Evolutionary conservation across 1,139 yeast genomes (phyloP).

Genomic region (Geotrichum fermentans): DNA sequence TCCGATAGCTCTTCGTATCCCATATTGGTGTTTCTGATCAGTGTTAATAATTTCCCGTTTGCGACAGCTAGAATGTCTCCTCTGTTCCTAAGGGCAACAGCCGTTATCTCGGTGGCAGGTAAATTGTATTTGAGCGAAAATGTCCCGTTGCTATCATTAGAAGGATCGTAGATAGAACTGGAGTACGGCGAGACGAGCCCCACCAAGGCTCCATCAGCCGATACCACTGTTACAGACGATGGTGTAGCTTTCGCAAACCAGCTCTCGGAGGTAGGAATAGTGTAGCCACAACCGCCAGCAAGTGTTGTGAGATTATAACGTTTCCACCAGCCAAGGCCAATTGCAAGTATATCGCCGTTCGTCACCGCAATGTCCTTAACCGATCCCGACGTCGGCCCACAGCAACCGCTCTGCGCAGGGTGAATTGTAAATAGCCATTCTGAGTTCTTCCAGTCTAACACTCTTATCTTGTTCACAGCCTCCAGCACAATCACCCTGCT

Average conservation of each 20-base stretch:
- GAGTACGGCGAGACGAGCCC: slow-evolving; percentile 9
- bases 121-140: slow-evolving; percentile 9
- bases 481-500: slow-evolving; percentile 37
- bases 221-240: slow-evolving; percentile 3
- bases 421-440: slow-evolving; percentile 35
- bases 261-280: slow-evolving; percentile 26
- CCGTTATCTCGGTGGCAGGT: slow-evolving; percentile 18
- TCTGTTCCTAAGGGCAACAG: slow-evolving; percentile 12
- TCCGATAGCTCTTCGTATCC: slow-evolving; percentile 3
- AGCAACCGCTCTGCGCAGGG: slow-evolving; percentile 27
- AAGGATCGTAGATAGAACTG: slow-evolving; percentile 15
- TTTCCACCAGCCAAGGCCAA: slow-evolving; percentile 40
- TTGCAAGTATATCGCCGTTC: slow-evolving; percentile 32
- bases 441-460: slow-evolving; percentile 37
- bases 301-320: slow-evolving; percentile 28
- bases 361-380: slow-evolving; percentile 31
- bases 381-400: slow-evolving; percentile 23
- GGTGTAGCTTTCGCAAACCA: slow-evolving; percentile 9
- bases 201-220: slow-evolving; percentile 8
- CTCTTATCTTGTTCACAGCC: slow-evolving; percentile 32
- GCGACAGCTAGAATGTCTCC: slow-evolving; percentile 20
- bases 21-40: slow-evolving; percentile 10
- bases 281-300: slow-evolving; percentile 32
- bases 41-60: slow-evolving; percentile 15
- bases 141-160: slow-evolving; percentile 1